Evolutionary conservation across 495 filamentous ascomycete genomes (phyloP).

Genomic region (Hypomontagnella monticulosa): DNA sequence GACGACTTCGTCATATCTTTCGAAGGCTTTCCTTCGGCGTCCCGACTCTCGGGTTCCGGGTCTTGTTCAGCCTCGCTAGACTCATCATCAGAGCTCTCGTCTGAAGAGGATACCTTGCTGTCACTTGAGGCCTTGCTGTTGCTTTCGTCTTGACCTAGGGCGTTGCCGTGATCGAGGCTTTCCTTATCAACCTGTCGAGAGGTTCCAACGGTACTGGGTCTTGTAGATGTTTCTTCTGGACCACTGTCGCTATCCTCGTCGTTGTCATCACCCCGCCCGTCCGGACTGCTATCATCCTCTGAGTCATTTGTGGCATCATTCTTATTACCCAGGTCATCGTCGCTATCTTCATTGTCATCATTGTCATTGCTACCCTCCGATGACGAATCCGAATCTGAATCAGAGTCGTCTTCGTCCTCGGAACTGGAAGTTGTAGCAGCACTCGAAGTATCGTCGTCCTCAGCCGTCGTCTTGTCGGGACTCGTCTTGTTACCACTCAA

Average conservation of each 20-base stretch:
- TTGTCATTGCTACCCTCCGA: conserved; percentile 15
- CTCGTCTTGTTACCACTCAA: conserved; percentile 42
- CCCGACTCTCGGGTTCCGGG: conserved; percentile 16
- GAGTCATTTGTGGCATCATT: conserved; percentile 18
- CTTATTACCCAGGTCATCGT: conserved; percentile 28
- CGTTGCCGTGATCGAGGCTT: conserved; percentile 6
- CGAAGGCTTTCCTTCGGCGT: neutral
- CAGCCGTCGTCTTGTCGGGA: conserved; percentile 49
- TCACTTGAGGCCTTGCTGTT: conserved; percentile 10
- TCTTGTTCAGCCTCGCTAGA: conserved; percentile 15
- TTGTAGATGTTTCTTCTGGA: conserved; percentile 40
- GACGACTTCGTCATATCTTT: neutral
- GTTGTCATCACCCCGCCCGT: conserved; percentile 6
- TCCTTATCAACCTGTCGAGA: conserved; percentile 23
- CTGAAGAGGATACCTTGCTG: conserved; percentile 20
- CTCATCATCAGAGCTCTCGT: conserved; percentile 25
- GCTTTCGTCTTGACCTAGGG: neutral
- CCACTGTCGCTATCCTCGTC: conserved; percentile 36
- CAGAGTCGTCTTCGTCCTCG: conserved; percentile 26
- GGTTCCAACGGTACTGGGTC: conserved; percentile 44
- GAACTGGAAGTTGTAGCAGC: conserved; percentile 31
- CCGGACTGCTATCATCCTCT: conserved; percentile 6
- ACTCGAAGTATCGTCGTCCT: conserved; percentile 43
- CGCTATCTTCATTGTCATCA: conserved; percentile 29
- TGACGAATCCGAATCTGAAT: neutral